A percentile compares a stretch with the other conserved stretches of the same genome.
These are phyloP conservation scores for Plasmodium inui DNA, from an alignment of 169 alveolate species.

Conservation along the genomic window DNA sequence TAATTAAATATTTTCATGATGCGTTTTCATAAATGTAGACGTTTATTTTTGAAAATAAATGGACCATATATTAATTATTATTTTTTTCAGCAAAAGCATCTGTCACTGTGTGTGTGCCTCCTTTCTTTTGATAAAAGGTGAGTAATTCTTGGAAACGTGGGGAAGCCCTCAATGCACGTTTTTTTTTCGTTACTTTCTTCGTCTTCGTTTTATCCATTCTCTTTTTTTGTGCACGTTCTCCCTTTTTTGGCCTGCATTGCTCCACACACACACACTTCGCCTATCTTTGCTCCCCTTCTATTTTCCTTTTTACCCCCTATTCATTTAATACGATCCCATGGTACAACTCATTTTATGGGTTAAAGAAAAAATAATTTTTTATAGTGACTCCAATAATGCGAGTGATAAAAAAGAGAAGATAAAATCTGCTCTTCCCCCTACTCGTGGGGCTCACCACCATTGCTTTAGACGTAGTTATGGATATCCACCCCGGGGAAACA, in stretches of 20 bases:
- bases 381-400: not conserved
- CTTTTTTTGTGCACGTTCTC: not conserved
- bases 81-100: not conserved
- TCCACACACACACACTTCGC: no score
- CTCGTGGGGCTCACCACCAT: not conserved
- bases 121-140: not conserved
- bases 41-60: constrained; percentile 1
- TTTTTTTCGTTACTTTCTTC: not conserved
- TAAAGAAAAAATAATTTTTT: not conserved
- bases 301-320: not conserved
- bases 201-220: not conserved
- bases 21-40: not conserved
- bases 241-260: not conserved
- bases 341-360: not conserved
- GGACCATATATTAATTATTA: not conserved
- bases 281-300: not conserved
- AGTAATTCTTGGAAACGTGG: not conserved
- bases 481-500: not conserved
- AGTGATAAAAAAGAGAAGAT: not conserved
- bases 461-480: not conserved
- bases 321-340: not conserved
- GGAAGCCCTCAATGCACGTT: not conserved
- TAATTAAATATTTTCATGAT: not conserved
- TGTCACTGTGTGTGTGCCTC: not conserved
- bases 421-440: not conserved